Conservation (phyloP, 2,329 filamentous ascomycete genomes). For the Ceratocystis smalleyi region DNA sequence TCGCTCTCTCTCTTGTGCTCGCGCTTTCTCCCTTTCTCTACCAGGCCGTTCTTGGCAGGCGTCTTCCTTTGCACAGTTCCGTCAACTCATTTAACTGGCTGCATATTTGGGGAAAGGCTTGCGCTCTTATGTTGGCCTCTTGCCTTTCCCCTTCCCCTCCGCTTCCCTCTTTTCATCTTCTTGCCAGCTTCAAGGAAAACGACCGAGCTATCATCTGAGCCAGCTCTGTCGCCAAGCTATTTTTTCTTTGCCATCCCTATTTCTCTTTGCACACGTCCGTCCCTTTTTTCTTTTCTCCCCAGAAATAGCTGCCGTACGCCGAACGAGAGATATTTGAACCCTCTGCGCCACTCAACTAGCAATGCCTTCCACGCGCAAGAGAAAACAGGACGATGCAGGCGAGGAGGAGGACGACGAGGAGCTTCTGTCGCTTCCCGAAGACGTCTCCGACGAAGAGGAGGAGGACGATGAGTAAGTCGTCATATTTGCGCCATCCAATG, state of each 20-base stretch:
- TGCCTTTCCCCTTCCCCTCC: not conserved
- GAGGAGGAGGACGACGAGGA: slow-evolving; percentile 33
- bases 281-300: not conserved
- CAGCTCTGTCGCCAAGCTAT: not conserved
- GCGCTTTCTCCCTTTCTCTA: not conserved
- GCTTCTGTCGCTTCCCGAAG: slow-evolving; percentile 39
- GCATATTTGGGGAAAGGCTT: not conserved
- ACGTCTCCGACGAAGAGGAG: slow-evolving; percentile 36
- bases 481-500: not conserved
- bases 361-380: slow-evolving; percentile 35
- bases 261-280: not conserved
- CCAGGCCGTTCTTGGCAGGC: not conserved
- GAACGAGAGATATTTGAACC: too few species aligned
- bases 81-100: not conserved
- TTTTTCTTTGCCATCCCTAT: not conserved
- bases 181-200: not conserved
- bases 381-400: slow-evolving; percentile 34
- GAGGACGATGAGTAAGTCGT: slow-evolving; percentile 33
- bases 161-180: not conserved
- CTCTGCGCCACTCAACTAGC: not conserved
- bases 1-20: too few species aligned
- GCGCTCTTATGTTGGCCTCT: not conserved
- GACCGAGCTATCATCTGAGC: too few species aligned
- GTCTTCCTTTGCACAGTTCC: not conserved
- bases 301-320: too few species aligned